Conservation (phyloP, 768 basidiomycete species). For the Rhizopogon rudus region DNA sequence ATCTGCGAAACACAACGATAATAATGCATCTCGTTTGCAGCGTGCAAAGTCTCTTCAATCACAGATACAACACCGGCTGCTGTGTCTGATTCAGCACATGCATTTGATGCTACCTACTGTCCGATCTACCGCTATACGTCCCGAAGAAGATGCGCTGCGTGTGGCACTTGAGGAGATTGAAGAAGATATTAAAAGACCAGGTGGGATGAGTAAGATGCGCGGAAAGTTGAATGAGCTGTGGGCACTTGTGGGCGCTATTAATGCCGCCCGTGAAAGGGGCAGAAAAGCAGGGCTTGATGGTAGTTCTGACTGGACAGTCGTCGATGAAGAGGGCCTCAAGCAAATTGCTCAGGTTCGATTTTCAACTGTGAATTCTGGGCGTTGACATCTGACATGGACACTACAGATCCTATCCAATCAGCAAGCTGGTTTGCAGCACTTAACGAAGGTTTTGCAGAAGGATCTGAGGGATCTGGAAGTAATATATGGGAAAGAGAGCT, state of each 20-base stretch:
- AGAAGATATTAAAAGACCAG: conserved; percentile 56
- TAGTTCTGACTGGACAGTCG: conserved; percentile 69
- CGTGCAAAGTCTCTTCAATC: conserved; percentile 60
- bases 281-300: conserved; percentile 37
- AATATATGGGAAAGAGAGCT: conserved; percentile 46
- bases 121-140: conserved; percentile 67
- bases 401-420: conserved; percentile 68
- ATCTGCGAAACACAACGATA: conserved; percentile 56
- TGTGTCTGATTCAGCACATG: conserved; percentile 66
- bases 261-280: conserved; percentile 49
- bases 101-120: conserved; percentile 76
- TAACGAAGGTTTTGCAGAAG: conserved; percentile 69
- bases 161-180: conserved; percentile 68
- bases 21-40: conserved; percentile 62
- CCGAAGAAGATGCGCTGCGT: conserved; percentile 76
- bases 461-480: conserved; percentile 62
- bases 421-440: conserved; percentile 74
- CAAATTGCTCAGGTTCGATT: conserved; percentile 65
- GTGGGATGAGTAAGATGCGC: conserved; percentile 52
- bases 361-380: conserved; percentile 2
- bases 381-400: conserved; percentile 2
- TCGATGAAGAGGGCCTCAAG: conserved; percentile 78
- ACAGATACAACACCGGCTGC: conserved; percentile 66
- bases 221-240: conserved; percentile 81
- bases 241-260: conserved; percentile 75